Conservation (phyloP, 306 rosid genomes). For the Neltuma alba region DNA sequence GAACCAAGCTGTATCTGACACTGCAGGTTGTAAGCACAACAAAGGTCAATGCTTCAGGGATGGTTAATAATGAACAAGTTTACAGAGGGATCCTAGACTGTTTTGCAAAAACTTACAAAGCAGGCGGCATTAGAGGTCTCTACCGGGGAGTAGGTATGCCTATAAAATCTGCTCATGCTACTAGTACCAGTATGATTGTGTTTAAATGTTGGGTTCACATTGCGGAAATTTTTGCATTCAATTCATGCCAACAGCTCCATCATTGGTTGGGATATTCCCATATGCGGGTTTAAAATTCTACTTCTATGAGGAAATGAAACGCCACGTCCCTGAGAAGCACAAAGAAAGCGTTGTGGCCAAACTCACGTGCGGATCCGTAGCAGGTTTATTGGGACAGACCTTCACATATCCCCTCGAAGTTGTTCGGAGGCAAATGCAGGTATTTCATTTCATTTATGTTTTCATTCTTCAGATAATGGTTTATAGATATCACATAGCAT, state of each 20-base stretch:
- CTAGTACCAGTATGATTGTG: constrained; percentile 19
- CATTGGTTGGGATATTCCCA: constrained; percentile 93
- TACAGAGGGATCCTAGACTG: constrained; percentile 85
- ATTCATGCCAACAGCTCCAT: constrained; percentile 68
- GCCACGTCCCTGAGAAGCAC: constrained; percentile 80
- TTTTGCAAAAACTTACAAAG: constrained; percentile 74
- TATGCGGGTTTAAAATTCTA: constrained; percentile 97
- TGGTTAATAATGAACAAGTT: constrained; percentile 52
- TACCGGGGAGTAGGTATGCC: constrained; percentile 91
- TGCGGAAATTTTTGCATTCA: constrained; percentile 24
- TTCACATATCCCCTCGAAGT: constrained; percentile 98
- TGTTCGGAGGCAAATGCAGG: constrained; percentile 99
- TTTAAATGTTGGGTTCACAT: constrained; percentile 43
- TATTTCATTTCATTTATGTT: constrained; percentile 34
- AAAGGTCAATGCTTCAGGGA: constrained; percentile 48
- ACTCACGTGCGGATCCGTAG: constrained; percentile 89
- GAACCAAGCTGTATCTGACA: constrained; percentile 22
- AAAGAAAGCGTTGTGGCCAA: constrained; percentile 72
- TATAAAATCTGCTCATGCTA: constrained; percentile 34
- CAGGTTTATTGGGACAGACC: constrained; percentile 92
- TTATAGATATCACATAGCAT: constrained; percentile 21
- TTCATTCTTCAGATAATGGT: constrained; percentile 22
- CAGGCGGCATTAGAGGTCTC: constrained; percentile 83
- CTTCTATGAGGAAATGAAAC: constrained; percentile 94
- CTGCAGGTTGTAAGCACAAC: constrained; percentile 75